Evolutionary conservation across 106 monocot species (phyloP).

Genomic region (Dioscorea dumetorum): DNA sequence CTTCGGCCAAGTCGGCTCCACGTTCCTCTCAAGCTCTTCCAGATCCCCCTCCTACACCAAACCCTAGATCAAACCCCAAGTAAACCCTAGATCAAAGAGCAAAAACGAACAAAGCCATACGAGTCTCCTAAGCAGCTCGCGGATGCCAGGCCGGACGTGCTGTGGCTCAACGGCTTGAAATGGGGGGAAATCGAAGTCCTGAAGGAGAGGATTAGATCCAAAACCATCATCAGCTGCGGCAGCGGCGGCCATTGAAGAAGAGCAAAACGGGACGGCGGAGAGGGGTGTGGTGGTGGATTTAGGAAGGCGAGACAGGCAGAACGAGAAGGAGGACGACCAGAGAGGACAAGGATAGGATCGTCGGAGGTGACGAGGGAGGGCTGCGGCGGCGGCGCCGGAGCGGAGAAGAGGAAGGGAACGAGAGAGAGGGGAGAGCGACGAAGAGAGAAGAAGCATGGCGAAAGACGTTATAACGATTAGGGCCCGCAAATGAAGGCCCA

Average conservation of each 20-base stretch:
- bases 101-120: constrained; percentile 12
- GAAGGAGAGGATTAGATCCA: constrained; percentile 46
- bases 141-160: constrained; percentile 76
- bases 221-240: constrained; percentile 13
- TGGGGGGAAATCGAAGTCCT: constrained; percentile 82
- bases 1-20: constrained; percentile 80
- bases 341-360: constrained; percentile 24
- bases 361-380: constrained; percentile 2
- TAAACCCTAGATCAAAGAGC: neutral
- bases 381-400: neutral
- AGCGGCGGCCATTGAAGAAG: constrained; percentile 2
- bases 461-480: neutral
- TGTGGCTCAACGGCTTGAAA: constrained; percentile 68
- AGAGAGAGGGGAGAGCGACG: constrained; percentile 3
- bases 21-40: constrained; percentile 59
- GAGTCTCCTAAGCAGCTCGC: constrained; percentile 49
- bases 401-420: neutral
- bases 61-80: neutral
- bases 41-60: constrained; percentile 65
- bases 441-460: constrained; percentile 15
- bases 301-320: constrained; percentile 14
- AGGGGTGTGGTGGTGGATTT: constrained; percentile 6
- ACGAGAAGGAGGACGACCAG: constrained; percentile 49
- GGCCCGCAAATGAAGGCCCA: neutral
- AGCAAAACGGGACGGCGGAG: constrained; percentile 8